Evolutionary conservation across 441 rosid species (phyloP).

Genomic region (Adansonia madagascariensis): DNA sequence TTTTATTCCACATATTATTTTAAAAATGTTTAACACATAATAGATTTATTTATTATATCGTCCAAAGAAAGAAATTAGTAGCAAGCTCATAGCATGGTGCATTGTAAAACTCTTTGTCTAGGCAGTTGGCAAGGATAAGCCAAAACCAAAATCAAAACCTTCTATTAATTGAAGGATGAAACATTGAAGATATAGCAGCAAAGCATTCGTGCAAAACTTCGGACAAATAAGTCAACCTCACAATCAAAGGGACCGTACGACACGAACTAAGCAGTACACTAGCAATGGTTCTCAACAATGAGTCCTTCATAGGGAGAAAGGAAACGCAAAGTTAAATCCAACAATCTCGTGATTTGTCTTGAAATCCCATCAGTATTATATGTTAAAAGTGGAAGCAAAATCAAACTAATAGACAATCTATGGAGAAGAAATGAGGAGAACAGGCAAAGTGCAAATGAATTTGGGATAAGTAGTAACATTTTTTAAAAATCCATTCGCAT

Average conservation of each 20-base stretch:
- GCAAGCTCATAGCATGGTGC: neutral
- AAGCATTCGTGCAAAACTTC: neutral
- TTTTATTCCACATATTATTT: no score
- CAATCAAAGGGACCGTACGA: neutral
- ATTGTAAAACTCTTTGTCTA: neutral
- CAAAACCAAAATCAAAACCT: neutral
- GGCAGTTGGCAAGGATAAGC: neutral
- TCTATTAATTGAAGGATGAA: constrained; percentile 3
- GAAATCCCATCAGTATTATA: neutral
- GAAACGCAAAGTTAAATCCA: neutral
- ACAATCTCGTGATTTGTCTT: neutral
- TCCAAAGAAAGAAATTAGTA: neutral
- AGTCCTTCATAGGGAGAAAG: neutral
- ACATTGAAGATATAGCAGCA: neutral
- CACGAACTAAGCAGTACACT: neutral
- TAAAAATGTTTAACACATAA: no score
- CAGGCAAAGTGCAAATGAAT: neutral
- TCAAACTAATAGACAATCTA: neutral
- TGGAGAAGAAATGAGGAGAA: neutral
- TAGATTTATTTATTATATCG: neutral
- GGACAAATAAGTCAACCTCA: neutral
- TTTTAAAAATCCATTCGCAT: no score
- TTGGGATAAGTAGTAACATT: neutral
- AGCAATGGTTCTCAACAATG: neutral
- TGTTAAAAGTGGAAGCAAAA: neutral